These are phyloP conservation scores for Meyerozyma smithsonii DNA, from an alignment of 1,139 yeast species.

Conservation along the genomic window DNA sequence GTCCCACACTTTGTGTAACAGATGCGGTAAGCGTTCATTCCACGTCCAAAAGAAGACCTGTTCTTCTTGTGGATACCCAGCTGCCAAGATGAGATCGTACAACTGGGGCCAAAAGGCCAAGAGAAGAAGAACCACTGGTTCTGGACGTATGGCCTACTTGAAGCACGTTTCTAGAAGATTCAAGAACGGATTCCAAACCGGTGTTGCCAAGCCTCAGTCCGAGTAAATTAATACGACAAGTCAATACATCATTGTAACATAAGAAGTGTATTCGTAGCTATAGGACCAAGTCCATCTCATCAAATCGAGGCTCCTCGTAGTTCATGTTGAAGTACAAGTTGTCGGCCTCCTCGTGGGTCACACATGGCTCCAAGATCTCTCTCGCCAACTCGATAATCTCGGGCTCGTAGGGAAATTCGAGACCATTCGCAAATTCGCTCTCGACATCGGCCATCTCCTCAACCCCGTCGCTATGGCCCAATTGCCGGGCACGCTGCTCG, in stretches of 20 bases:
- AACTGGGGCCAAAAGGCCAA: conserved; percentile 99
- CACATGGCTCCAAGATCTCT: conserved; percentile 63
- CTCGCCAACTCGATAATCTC: conserved; percentile 66
- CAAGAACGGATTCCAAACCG: conserved; percentile 98
- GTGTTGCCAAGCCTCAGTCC: conserved; percentile 60
- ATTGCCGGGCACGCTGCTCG: conserved; percentile 37
- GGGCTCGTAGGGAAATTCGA: conserved; percentile 59
- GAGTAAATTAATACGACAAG: conserved; percentile 23
- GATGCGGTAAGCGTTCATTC: conserved; percentile 99
- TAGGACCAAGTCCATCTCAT: conserved; percentile 20
- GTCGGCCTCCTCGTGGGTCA: conserved; percentile 79
- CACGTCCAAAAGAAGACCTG: conserved; percentile 99
- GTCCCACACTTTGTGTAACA: conserved; percentile 98
- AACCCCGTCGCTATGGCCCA: conserved; percentile 28
- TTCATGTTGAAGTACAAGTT: conserved; percentile 65
- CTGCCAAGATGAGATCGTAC: conserved; percentile 97
- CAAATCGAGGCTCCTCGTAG: conserved; percentile 22
- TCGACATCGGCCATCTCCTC: conserved; percentile 29
- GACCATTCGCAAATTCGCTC: conserved; percentile 47
- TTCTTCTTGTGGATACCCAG: conserved; percentile 99
- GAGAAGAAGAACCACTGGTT: conserved; percentile 99
- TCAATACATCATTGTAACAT: conserved; percentile 9
- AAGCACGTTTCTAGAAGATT: conserved; percentile 96
- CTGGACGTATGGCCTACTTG: conserved; percentile 99
- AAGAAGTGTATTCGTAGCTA: conserved; percentile 9